Base-by-base conservation (phyloP, 1,284 basidiomycete species). In the Peniophora sp. region DNA sequence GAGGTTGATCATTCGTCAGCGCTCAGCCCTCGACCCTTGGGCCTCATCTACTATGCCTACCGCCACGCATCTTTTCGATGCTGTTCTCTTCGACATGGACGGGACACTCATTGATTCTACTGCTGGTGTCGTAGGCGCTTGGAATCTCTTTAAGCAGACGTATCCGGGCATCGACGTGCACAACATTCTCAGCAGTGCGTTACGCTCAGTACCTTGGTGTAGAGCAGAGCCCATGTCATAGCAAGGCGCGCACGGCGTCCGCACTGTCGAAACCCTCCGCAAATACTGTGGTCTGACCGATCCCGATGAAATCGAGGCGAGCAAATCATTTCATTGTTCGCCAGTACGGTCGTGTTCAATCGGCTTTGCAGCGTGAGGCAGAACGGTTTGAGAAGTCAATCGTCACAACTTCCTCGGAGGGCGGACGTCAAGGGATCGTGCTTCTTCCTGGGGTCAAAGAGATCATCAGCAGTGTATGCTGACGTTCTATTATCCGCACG, bases 51-150 rank as follows among this genome's bases (percentile, higher is more conserved):
- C 27, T 6, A 32, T 32, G 27, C 27, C 27, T 32, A 32, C 27
- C 27, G 70, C 69, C 20, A 75, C 68, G 36, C 67, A 82, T 36
- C 68, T 69, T 49, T 75, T 77, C 43, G 74, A 77, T 66, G 81
- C 79, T 39, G 73, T 81, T 54, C 69, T 87, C 14, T 86, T 86
- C 61, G 85, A 89, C 63, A 89, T 88, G 85, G 86, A 87, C 63
- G 85, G 85, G 52, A 90, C 87, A 32, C 69, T 89, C 49, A 74
- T 89, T 50, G 82, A 89, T 63, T 86, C 83, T 27, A 86, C 83
- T 16, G 75, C 76, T 32, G 85, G 84, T 45, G 83, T 89, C 35
- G 68, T 78, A n/a, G 85, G 83, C 45, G 86, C 88, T 45, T 89
- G 88, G 88, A 68, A 81, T 50, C 61, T 69, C 2, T 89, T 89